These are phyloP conservation scores for Solanum virginianum DNA, from an alignment of 257 asterid species.

Conservation along the genomic window DNA sequence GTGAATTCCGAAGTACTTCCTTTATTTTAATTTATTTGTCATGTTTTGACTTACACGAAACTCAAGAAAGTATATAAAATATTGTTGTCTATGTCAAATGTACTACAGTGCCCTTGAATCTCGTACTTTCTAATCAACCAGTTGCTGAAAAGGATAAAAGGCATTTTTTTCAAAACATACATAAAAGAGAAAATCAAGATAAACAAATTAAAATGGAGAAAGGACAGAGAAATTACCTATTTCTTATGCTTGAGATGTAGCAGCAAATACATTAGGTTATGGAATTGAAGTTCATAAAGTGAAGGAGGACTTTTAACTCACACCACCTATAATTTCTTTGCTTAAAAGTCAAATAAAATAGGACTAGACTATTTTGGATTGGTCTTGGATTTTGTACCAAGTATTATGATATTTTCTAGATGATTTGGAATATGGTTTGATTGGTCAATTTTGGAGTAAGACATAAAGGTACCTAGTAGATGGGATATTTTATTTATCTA, in stretches of 20 bases:
- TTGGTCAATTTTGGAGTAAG: background rate
- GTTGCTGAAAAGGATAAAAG: background rate
- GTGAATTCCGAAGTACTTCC: background rate
- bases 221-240: background rate
- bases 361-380: background rate
- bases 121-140: background rate
- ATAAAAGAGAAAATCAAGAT: too few species aligned
- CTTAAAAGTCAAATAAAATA: background rate
- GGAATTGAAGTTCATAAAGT: background rate
- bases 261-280: background rate
- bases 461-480: background rate
- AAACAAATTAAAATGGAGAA: too few species aligned
- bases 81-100: background rate
- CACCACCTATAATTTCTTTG: background rate
- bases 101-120: too few species aligned
- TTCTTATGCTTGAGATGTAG: background rate
- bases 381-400: background rate
- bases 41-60: too few species aligned
- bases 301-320: background rate
- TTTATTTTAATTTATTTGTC: too few species aligned
- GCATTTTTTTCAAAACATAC: background rate
- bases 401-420: background rate
- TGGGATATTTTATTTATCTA: background rate
- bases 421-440: background rate
- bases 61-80: too few species aligned